A percentile compares a stretch with the other conserved stretches of the same genome.
Conservation (phyloP, 2,329 filamentous ascomycete species). For the Rhynchosporium agropyri region DNA sequence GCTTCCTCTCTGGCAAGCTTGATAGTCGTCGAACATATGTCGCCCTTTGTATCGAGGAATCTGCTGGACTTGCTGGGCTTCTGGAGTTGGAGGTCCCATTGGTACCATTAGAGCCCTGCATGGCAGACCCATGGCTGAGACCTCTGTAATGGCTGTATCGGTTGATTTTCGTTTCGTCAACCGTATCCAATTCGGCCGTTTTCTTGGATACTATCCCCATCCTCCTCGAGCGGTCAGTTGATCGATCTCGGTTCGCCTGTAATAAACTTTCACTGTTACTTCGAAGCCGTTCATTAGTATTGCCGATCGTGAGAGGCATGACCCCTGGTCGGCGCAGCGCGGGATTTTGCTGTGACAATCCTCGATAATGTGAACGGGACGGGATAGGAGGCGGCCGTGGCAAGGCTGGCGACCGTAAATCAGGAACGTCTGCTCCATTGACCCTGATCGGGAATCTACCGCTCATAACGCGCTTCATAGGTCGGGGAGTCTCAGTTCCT, state of each 20-base stretch:
- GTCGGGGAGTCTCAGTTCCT: conserved; percentile 76
- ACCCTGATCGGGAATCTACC: conserved; percentile 72
- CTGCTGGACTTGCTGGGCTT: conserved; percentile 63
- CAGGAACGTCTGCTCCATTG: conserved; percentile 70
- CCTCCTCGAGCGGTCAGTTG: conserved; percentile 60
- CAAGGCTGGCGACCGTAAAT: conserved; percentile 68
- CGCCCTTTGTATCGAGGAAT: conserved; percentile 57
- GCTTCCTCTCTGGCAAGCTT: conserved; percentile 61
- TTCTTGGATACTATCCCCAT: conserved; percentile 67
- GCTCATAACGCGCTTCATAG: conserved; percentile 62
- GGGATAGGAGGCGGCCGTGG: conserved; percentile 76
- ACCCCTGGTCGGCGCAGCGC: conserved; percentile 69
- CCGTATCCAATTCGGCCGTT: conserved; percentile 60
- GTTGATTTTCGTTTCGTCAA: conserved; percentile 64
- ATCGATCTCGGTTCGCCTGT: conserved; percentile 48
- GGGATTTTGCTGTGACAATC: conserved; percentile 67
- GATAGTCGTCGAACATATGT: conserved; percentile 66
- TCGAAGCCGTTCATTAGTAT: conserved; percentile 65
- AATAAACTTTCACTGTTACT: conserved; percentile 67
- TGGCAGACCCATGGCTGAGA: conserved; percentile 69
- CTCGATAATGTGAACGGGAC: conserved; percentile 77
- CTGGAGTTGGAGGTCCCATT: conserved; percentile 36
- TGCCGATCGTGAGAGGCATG: conserved; percentile 71
- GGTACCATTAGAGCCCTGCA: conserved; percentile 51
- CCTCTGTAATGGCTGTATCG: conserved; percentile 69